These are phyloP conservation scores for Rusavskia elegans DNA, from an alignment of 495 filamentous ascomycete species.

Conservation along the genomic window DNA sequence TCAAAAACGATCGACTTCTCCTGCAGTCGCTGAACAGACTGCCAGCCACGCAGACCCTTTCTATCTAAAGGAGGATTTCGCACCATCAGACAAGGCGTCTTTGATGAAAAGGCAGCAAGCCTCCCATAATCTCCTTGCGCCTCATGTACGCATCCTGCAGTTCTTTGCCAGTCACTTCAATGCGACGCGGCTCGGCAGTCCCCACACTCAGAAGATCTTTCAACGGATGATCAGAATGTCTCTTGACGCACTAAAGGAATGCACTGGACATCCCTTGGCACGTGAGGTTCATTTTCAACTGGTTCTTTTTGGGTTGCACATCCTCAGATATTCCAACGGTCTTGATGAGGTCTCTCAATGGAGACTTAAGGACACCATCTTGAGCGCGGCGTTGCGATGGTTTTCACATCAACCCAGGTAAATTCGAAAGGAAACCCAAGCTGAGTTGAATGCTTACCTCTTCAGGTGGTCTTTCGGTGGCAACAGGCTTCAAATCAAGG, in stretches of 20 bases:
- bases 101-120: constrained; percentile 58
- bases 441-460: background rate
- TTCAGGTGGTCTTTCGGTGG: constrained; percentile 82
- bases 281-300: constrained; percentile 84
- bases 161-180: constrained; percentile 90
- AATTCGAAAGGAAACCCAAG: background rate
- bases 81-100: constrained; percentile 70
- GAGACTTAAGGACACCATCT: constrained; percentile 71
- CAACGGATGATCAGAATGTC: constrained; percentile 63
- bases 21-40: constrained; percentile 12
- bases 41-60: constrained; percentile 70
- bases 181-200: constrained; percentile 65
- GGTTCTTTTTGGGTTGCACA: constrained; percentile 61
- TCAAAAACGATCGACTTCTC: constrained; percentile 5
- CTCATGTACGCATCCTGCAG: constrained; percentile 72
- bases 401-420: constrained; percentile 63
- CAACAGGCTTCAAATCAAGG: constrained; percentile 82
- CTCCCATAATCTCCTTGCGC: constrained; percentile 64
- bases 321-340: constrained; percentile 53
- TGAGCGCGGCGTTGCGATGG: constrained; percentile 78
- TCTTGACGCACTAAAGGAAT: constrained; percentile 49
- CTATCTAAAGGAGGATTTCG: constrained; percentile 78
- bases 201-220: constrained; percentile 66
- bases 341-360: constrained; percentile 43
- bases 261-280: constrained; percentile 67